A percentile compares a stretch with the other conserved stretches of the same genome.
Evolutionary conservation across 345 rosid species (phyloP).

Genomic region (Acer saccharum): DNA sequence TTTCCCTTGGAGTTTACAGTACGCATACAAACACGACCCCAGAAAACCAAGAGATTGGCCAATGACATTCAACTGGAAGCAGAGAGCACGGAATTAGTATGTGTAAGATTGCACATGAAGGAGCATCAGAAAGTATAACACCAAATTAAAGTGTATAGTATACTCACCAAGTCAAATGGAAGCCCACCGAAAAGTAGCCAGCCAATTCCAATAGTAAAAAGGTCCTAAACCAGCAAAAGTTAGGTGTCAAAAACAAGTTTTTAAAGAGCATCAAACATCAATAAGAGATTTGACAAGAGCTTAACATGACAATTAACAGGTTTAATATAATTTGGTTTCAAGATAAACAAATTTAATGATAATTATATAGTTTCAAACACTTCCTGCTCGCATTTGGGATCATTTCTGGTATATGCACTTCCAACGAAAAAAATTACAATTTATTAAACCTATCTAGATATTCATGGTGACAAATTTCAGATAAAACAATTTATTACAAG

Average conservation of each 20-base stretch:
- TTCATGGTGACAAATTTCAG: background rate
- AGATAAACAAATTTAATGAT: background rate
- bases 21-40: conserved; percentile 61
- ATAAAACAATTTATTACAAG: background rate
- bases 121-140: background rate
- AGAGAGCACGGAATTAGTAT: background rate
- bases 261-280: background rate
- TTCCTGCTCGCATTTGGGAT: background rate
- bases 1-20: conserved; percentile 47
- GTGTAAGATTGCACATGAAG: background rate
- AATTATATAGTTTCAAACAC: background rate
- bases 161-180: conserved; percentile 61
- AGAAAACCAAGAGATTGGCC: conserved; percentile 60
- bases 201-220: conserved; percentile 69
- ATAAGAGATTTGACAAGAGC: too few species aligned
- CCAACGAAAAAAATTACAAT: background rate
- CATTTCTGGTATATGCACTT: background rate
- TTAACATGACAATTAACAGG: background rate
- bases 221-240: conserved; percentile 46
- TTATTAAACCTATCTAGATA: background rate
- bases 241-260: background rate
- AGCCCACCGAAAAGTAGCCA: conserved; percentile 81
- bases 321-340: too few species aligned
- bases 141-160: background rate
- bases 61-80: conserved; percentile 50